Conservation (phyloP, 1,139 yeast species). For the Suhomyces kunorum region DNA sequence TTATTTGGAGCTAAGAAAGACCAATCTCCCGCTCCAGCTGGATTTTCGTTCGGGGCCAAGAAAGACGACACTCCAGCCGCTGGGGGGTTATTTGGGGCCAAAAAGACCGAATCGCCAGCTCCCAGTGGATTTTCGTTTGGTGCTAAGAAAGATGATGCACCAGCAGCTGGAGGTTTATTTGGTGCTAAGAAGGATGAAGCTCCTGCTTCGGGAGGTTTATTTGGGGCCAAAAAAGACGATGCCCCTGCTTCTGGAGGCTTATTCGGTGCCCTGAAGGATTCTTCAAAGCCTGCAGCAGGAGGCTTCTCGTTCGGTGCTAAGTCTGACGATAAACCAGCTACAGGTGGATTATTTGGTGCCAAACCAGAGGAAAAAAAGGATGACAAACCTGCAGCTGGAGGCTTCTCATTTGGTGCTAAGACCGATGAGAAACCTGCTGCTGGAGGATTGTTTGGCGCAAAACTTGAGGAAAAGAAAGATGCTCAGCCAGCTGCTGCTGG, state of each 20-base stretch:
- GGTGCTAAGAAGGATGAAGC: constrained; percentile 17
- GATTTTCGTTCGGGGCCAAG: constrained; percentile 19
- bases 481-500: constrained; percentile 15
- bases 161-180: constrained; percentile 19
- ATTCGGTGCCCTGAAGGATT: constrained; percentile 21
- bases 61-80: constrained; percentile 21
- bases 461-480: neutral
- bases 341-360: constrained; percentile 19
- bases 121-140: constrained; percentile 26
- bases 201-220: constrained; percentile 18
- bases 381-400: constrained; percentile 11
- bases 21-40: constrained; percentile 17
- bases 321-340: constrained; percentile 7
- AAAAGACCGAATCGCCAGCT: constrained; percentile 17
- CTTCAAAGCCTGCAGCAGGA: constrained; percentile 17
- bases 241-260: constrained; percentile 21
- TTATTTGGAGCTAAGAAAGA: constrained; percentile 18
- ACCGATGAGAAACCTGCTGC: constrained; percentile 11
- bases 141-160: constrained; percentile 22
- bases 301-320: constrained; percentile 21
- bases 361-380: neutral
- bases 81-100: constrained; percentile 17
- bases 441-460: constrained; percentile 29
- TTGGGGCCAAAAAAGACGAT: constrained; percentile 25
- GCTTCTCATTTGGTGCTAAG: constrained; percentile 31